phyloP scores from a whole-genome alignment of 495 filamentous ascomycete genomes.

The Opeltia flavorubescens region DNA sequence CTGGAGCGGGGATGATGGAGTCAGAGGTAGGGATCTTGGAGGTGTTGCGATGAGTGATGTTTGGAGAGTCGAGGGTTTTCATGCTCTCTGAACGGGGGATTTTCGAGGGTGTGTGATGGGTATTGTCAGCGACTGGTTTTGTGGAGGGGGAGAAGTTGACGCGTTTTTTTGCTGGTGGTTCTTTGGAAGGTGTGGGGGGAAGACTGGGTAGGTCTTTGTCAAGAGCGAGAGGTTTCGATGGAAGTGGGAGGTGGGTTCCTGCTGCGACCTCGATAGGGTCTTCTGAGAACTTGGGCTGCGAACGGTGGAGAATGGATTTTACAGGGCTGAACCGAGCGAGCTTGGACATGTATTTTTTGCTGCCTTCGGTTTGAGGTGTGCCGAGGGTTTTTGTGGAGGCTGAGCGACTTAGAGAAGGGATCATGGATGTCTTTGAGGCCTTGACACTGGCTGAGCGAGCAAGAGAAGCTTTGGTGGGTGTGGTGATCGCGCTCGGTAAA shows the following conservation, averaged over 20 bases:
- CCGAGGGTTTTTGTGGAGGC: slow-evolving; percentile 24
- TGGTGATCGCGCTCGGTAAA: slow-evolving; percentile 43
- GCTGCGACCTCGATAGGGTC: slow-evolving; percentile 47
- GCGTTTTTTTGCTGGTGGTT: slow-evolving; percentile 33
- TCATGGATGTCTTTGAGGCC: slow-evolving; percentile 35
- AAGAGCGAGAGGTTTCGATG: slow-evolving; percentile 29
- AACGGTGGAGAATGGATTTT: slow-evolving; percentile 48
- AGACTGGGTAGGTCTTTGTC: slow-evolving; percentile 29
- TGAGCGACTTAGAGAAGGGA: slow-evolving; percentile 39
- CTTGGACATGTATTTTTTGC: slow-evolving; percentile 16
- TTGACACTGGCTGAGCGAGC: slow-evolving; percentile 50
- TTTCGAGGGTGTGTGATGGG: slow-evolving; percentile 26
- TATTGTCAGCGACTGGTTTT: slow-evolving; percentile 26
- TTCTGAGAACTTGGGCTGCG: slow-evolving; percentile 44
- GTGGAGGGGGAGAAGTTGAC: slow-evolving; percentile 46
- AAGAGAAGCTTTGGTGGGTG: slow-evolving; percentile 68
- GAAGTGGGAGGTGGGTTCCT: slow-evolving; percentile 41
- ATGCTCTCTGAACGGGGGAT: slow-evolving; percentile 13
- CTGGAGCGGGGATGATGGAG: slow-evolving; percentile 3
- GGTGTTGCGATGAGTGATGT: slow-evolving; percentile 11
- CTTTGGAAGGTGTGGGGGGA: slow-evolving; percentile 12
- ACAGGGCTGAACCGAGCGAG: slow-evolving; percentile 20
- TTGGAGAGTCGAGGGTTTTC: slow-evolving; percentile 15
- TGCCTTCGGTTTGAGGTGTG: slow-evolving; percentile 12
- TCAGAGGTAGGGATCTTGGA: slow-evolving; percentile 6